Base-by-base conservation (phyloP, 2,329 filamentous ascomycete species). In the Fusarium nodosum region DNA sequence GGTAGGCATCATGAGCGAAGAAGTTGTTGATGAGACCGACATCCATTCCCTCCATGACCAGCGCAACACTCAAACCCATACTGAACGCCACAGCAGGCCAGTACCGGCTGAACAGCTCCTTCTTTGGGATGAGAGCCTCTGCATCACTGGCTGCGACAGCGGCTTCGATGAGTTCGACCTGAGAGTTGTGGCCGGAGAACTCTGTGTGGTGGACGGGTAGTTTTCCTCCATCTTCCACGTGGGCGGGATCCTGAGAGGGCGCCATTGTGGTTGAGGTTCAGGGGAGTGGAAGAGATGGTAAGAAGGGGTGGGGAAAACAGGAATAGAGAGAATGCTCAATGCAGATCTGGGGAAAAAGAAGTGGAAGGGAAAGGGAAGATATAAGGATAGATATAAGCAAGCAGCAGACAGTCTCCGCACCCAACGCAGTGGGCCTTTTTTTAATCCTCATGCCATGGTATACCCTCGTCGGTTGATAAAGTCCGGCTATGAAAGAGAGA, bases 1-100 rank as follows among this genome's bases (percentile, higher is more conserved):
- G 87, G 6, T 81, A 76, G 0, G 83, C 81, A 2, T 82, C 78
- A 70, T 81, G 81, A 3, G 77, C 81, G 57, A 79, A 83, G 64
- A 84, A 80, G 38, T 79, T 81, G 58, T 77, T 79, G 60, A 84
- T 75, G 5, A 84, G 73, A 56, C 73, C 73, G 28, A 75, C 60
- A 64, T 84, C 83, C 69, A 84, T 80, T 28, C 79, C 78, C 56
- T 80, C 79, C 79, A 81, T 80, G 66, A 80, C 67, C 33, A 80
- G 70, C 28, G 77, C 78, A 7, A 77, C 58, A 52, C 76, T 78
- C 24, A 80, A 72, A 7, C 78, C 72, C 50, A 74, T 70, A 51
- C 72, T 75, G 57, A 69, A 79, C 7, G 69, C 44, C 4, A 68
- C 73, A 16, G 73, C 77, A 3, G 77, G 77, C 64, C 56, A 66